Conservation (phyloP, 176 grass and related monocot species). For the Aegilops speltoides region DNA sequence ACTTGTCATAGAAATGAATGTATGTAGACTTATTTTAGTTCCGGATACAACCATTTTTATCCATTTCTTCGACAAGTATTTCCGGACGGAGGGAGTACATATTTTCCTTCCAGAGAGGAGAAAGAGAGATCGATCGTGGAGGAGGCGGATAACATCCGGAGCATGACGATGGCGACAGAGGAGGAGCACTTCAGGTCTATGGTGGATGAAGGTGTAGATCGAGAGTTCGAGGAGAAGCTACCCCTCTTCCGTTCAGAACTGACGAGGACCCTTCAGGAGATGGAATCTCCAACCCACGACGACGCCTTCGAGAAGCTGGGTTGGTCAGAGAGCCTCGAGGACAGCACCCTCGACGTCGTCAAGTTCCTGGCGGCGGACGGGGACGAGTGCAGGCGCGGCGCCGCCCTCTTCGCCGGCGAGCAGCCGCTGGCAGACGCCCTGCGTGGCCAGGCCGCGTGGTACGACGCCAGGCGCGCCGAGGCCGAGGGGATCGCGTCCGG, state of each 20-base stretch:
- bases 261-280: background rate
- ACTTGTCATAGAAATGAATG: too few relatives aligned
- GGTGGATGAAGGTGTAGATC: background rate
- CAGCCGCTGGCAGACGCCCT: background rate
- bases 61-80: too few relatives aligned
- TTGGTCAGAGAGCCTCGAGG: background rate
- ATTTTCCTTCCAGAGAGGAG: too few relatives aligned
- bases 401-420: background rate
- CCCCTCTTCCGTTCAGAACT: background rate
- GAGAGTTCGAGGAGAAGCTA: background rate
- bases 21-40: too few relatives aligned
- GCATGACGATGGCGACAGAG: too few relatives aligned
- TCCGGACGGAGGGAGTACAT: too few relatives aligned
- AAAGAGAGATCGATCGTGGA: too few relatives aligned
- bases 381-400: background rate
- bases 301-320: background rate
- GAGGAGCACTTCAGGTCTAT: background rate
- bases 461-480: background rate
- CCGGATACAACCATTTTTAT: too few relatives aligned
- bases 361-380: background rate
- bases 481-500: background rate
- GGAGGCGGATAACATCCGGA: too few relatives aligned
- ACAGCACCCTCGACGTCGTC: background rate
- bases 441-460: background rate
- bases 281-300: background rate